Evolutionary conservation across 2,329 filamentous ascomycete species (phyloP).

Genomic region (Alternaria arborescens): DNA sequence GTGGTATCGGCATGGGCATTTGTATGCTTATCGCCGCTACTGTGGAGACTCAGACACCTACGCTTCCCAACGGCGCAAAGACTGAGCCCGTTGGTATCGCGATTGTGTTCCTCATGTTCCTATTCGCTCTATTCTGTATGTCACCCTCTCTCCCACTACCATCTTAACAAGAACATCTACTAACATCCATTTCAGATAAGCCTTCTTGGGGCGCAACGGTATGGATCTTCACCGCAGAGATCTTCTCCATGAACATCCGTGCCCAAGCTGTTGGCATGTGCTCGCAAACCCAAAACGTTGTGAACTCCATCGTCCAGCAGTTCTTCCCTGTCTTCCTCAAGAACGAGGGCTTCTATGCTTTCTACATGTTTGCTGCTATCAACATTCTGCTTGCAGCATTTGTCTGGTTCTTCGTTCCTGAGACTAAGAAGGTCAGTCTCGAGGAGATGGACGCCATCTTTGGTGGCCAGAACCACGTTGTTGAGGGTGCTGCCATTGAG

Average conservation of each 20-base stretch:
- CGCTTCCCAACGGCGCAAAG: slow-evolving; percentile 61
- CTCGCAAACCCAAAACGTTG: slow-evolving; percentile 65
- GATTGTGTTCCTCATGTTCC: slow-evolving; percentile 73
- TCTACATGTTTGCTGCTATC: slow-evolving; percentile 64
- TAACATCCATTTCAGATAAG: slow-evolving; percentile 59
- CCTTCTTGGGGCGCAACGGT: slow-evolving; percentile 74
- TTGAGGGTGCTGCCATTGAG: slow-evolving; percentile 62
- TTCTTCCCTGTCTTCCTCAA: slow-evolving; percentile 74
- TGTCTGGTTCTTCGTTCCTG: slow-evolving; percentile 54
- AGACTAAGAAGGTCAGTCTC: slow-evolving; percentile 58
- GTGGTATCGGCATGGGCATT: slow-evolving; percentile 72
- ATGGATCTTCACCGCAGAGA: slow-evolving; percentile 75
- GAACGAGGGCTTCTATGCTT: slow-evolving; percentile 65
- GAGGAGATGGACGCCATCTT: slow-evolving; percentile 67
- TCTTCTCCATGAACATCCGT: slow-evolving; percentile 77
- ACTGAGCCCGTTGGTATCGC: slow-evolving; percentile 68
- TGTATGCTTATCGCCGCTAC: slow-evolving; percentile 74
- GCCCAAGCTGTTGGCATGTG: slow-evolving; percentile 76
- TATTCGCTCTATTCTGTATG: slow-evolving; percentile 70
- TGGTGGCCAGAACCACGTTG: slow-evolving; percentile 65
- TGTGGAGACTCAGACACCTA: slow-evolving; percentile 66
- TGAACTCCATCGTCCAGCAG: slow-evolving; percentile 73
- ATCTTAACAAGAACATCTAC: slow-evolving; percentile 29
- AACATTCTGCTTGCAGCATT: slow-evolving; percentile 53
- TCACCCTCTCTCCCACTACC: slow-evolving; percentile 11